Evolutionary conservation across 1,284 basidiomycete genomes (phyloP).

Genomic region (Cutaneotrichosporon cutaneum): DNA sequence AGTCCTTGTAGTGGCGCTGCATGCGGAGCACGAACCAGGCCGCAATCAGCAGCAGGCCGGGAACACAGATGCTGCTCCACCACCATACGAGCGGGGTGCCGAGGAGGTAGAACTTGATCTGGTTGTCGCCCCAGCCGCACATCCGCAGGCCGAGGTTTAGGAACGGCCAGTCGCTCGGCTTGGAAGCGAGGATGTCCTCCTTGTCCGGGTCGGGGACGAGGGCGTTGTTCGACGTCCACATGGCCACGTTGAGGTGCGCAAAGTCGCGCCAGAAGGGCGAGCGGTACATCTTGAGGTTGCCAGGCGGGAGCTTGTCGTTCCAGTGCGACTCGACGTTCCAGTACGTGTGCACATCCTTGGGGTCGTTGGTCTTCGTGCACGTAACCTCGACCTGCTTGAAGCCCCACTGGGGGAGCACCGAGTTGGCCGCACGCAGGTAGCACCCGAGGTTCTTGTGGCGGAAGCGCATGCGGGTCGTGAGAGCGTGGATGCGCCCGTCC

Average conservation of each 20-base stretch:
- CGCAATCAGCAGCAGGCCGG: slow-evolving; percentile 60
- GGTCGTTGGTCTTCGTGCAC: slow-evolving; percentile 85
- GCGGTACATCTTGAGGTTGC: slow-evolving; percentile 75
- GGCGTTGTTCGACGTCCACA: slow-evolving; percentile 99
- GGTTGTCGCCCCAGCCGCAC: slow-evolving; percentile 91
- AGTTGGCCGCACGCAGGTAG: slow-evolving; percentile 87
- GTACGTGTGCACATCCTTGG: slow-evolving; percentile 79
- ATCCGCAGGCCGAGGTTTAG: slow-evolving; percentile 84
- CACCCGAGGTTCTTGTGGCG: slow-evolving; percentile 75
- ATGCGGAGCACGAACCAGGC: slow-evolving; percentile 73
- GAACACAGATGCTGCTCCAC: slow-evolving; percentile 69
- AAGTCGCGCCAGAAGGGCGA: slow-evolving; percentile 96
- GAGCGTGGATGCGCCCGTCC: slow-evolving; percentile 70
- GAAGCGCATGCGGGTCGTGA: slow-evolving; percentile 87
- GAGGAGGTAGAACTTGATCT: slow-evolving; percentile 89
- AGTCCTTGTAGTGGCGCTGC: slow-evolving; percentile 87
- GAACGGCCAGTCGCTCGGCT: slow-evolving; percentile 91
- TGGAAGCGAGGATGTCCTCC: slow-evolving; percentile 91
- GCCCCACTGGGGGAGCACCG: slow-evolving; percentile 92
- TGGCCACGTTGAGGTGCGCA: slow-evolving; percentile 97
- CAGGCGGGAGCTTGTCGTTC: slow-evolving; percentile 83
- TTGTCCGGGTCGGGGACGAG: slow-evolving; percentile 96
- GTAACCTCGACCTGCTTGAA: slow-evolving; percentile 98
- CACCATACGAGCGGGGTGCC: slow-evolving; percentile 94
- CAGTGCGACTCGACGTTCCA: slow-evolving; percentile 99